Conservation (phyloP, 75 land plant genomes). For the Pinus albicaulis region DNA sequence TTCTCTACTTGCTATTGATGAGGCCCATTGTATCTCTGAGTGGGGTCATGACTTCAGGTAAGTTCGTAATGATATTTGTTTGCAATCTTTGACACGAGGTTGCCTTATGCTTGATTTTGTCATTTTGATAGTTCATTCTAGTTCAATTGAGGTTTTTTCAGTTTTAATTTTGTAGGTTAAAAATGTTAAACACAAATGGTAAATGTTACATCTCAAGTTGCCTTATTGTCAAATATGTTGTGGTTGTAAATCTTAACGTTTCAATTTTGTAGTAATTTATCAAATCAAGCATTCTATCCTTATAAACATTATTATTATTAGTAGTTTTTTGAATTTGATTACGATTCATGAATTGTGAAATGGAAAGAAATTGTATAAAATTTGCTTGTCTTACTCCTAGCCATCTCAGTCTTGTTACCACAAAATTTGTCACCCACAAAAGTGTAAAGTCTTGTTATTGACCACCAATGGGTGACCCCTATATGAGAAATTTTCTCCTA, state of each 20-base stretch:
- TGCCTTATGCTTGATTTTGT: background rate
- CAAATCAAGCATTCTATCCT: background rate
- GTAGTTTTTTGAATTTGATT: background rate
- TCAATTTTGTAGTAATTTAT: background rate
- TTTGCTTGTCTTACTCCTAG: background rate
- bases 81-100: background rate
- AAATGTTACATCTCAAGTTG: background rate
- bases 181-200: background rate
- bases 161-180: background rate
- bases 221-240: too few relatives aligned
- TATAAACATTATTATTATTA: background rate
- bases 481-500: too few relatives aligned
- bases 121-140: constrained; percentile 3
- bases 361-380: too few relatives aligned
- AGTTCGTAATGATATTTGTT: constrained; percentile 1
- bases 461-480: too few relatives aligned
- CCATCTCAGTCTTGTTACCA: too few relatives aligned
- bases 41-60: constrained; percentile 96
- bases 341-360: too few relatives aligned
- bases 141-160: constrained; percentile 4
- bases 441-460: too few relatives aligned
- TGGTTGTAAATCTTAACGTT: too few relatives aligned
- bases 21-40: constrained; percentile 91
- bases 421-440: too few relatives aligned
- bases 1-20: constrained; percentile 78